phyloP scores from a whole-genome alignment of 2,329 filamentous ascomycete species.

The Fusarium hainanense region DNA sequence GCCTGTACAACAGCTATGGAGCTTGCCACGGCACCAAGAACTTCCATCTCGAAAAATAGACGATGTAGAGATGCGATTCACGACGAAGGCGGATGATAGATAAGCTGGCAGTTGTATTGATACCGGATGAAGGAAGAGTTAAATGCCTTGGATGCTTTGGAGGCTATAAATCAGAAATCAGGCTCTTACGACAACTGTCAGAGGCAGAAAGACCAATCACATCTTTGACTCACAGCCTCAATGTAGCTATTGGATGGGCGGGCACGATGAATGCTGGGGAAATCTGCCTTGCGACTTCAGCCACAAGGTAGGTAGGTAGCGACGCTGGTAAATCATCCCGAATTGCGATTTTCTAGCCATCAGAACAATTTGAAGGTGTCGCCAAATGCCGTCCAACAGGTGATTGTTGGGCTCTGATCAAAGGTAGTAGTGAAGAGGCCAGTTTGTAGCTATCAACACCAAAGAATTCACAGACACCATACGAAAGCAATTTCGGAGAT shows the following conservation, averaged over 20 bases:
- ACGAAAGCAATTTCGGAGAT: background rate
- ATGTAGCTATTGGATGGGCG: background rate
- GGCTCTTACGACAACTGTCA: background rate
- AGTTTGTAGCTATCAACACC: background rate
- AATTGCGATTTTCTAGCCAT: no score
- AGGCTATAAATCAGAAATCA: background rate
- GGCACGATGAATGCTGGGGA: background rate
- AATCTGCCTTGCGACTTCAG: background rate
- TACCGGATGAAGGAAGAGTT: background rate
- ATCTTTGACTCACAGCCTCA: background rate
- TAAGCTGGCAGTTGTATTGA: background rate
- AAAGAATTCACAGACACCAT: background rate
- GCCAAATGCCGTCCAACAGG: no score
- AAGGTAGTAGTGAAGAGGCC: no score
- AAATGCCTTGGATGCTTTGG: rapidly evolving
- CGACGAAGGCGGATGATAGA: background rate
- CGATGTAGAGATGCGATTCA: rapidly evolving
- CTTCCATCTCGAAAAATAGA: conserved; percentile 7
- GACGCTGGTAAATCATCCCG: no score
- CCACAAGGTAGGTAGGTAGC: background rate
- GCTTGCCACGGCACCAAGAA: conserved; percentile 23
- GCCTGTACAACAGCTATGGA: conserved; percentile 23
- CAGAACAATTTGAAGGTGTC: no score
- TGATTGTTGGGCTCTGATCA: no score
- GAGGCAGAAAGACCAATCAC: conserved; percentile 8